Percentiles rank a stretch among this genome's conserved stretches.
Evolutionary conservation across 768 basidiomycete genomes (phyloP).

Genomic region (Boletellus ananiceps): DNA sequence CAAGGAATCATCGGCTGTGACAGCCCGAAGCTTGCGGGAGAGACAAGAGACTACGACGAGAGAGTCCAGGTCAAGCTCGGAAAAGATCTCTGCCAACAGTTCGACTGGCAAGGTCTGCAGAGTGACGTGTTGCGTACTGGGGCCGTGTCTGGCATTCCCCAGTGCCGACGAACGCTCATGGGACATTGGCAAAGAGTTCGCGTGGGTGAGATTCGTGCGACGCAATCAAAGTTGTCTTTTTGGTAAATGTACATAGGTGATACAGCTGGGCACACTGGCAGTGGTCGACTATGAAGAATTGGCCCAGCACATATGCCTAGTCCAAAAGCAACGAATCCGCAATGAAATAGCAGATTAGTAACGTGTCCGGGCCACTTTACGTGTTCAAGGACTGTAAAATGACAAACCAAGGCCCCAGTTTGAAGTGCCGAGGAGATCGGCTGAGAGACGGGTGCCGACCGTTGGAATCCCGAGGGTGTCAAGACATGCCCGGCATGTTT

Average conservation of each 20-base stretch:
- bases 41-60: constrained; percentile 57
- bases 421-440: not conserved
- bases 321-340: too few species aligned
- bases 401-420: not conserved
- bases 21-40: constrained; percentile 51
- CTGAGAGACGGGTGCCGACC: not conserved
- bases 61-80: constrained; percentile 60
- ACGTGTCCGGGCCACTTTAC: not conserved
- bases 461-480: constrained; percentile 10
- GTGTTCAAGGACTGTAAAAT: not conserved
- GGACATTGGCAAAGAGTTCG: not conserved
- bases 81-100: constrained; percentile 65
- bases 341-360: too few species aligned
- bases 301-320: too few species aligned
- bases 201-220: not conserved
- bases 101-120: constrained; percentile 67
- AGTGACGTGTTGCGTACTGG: constrained; percentile 1
- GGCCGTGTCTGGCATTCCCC: not conserved
- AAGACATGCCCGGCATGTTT: not conserved
- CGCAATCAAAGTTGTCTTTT: too few species aligned
- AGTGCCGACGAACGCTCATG: not conserved
- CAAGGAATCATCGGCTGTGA: constrained; percentile 58
- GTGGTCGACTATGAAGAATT: too few species aligned
- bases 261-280: too few species aligned
- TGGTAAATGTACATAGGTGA: too few species aligned